Evolutionary conservation across 768 basidiomycete genomes (phyloP), one percentile per base, ranked within the genome.

Genomic region (Russula earlei): DNA sequence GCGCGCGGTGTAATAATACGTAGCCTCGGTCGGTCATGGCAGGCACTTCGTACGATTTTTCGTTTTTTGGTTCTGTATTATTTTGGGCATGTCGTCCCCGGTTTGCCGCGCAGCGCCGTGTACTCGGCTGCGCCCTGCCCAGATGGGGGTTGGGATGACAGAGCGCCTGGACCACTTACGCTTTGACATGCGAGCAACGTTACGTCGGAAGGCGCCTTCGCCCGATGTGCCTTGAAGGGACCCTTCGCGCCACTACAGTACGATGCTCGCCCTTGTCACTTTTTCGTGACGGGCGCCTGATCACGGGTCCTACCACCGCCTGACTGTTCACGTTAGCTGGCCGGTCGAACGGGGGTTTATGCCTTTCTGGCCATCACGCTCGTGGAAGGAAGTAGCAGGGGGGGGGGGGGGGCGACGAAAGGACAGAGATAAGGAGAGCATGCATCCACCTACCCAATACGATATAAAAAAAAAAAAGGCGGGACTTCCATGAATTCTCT

Each of bases 21-120:
- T 42, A n/a, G 34, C 25, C 5, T 15, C 19, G 2, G 4, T 3
- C 25, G 14, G 17, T 22, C 44, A 50, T 37, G n/a, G n/a, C n/a
- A n/a, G n/a, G n/a, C n/a, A n/a, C n/a, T n/a, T n/a, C n/a, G n/a
- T n/a, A n/a, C 12, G 14, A 34, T n/a, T 34, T 6, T 14, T 9
- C n/a, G 15, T 27, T 15, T 20, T 36, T 15, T 31, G 24, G 11
- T 17, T 22, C 14, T 45, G 15, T 33, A 33, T 33, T 33, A 33
- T 33, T 33, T 33, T 33, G 31, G n/a, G n/a, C n/a, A n/a, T n/a
- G n/a, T 44, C 27, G 33, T 38, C 25, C 45, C 43, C 45, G 40
- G 38, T 47, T 58, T 54, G 57, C 52, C 52, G 47, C 47, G 17
- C 47, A 49, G 10, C 57, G 57, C 57, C 57, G 25, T 27, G 17